Evolutionary conservation across 257 asterid species (phyloP).

Genomic region (Solanum peruvianum): DNA sequence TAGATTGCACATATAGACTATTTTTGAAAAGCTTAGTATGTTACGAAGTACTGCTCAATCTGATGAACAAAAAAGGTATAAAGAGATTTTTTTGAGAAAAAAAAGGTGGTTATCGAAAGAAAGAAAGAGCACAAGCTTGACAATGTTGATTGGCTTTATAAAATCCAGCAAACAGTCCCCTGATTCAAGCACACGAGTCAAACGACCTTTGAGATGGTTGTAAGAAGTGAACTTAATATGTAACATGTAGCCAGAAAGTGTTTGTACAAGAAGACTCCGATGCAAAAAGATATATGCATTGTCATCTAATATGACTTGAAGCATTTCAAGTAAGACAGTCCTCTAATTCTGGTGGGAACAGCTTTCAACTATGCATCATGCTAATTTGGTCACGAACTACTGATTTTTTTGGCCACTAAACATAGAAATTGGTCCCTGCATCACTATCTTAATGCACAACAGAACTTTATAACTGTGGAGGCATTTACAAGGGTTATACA

Average conservation of each 20-base stretch:
- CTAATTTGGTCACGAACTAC: background rate
- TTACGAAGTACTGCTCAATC: background rate
- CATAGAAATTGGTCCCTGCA: background rate
- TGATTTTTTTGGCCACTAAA: background rate
- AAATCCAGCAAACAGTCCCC: background rate
- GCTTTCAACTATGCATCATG: background rate
- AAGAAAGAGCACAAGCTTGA: background rate
- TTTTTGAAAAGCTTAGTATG: background rate
- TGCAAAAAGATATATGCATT: background rate
- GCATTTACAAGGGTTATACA: background rate
- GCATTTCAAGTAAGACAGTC: background rate
- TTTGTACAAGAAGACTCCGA: background rate
- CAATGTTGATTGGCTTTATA: background rate
- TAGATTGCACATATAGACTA: background rate
- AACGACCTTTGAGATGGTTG: background rate
- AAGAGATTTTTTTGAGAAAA: background rate
- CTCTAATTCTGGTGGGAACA: background rate
- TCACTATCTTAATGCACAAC: background rate
- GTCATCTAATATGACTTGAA: background rate
- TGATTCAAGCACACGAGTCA: background rate
- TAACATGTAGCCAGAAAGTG: background rate
- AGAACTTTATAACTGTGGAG: background rate
- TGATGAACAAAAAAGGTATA: background rate
- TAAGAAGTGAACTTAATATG: background rate
- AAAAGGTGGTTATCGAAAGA: background rate